Evolutionary conservation across 2,329 filamentous ascomycete genomes (phyloP), one percentile per base, ranked within the genome.

Genomic region (Dactylellina haptotyla): DNA sequence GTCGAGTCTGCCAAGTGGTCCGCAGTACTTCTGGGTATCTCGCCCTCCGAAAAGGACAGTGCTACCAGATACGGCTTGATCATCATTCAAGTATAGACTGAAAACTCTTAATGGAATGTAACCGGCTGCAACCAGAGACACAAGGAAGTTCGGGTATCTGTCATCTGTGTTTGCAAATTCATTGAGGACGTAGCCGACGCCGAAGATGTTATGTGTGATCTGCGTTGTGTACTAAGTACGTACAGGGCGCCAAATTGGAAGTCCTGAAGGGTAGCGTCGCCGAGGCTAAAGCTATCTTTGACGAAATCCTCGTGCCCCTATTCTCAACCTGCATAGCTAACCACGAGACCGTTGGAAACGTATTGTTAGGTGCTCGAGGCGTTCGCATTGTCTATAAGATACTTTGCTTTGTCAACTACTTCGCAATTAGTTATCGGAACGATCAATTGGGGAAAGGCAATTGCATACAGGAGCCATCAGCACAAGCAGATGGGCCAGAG

Each of bases 311-410:
- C 93, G 0, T 82, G 80, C 0, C 92, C 90, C 3, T 88, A 87
- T 0, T 90, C 90, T 48, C 91, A 91, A 81, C 97, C 93, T 41
- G 90, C 89, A 76, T 97, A 97, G 0, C 88, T 88, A 75, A 97
- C 96, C 82, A 94, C 93, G 83, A 97, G 97, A 72, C 88, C 84
- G 78, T 86, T 88, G 75, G 88, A 88, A 62, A 96, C 81, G 79
- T 89, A 92, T 32, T 84, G 78, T 80, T 93, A 94, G 1, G 92
- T 91, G 1, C 90, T 92, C 0, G 92, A 96, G 0, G 84, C 81
- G 79, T 90, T 89, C 41, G 90, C 85, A 45, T 82, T 80, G 80
- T 93, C 57, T 61, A 48, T 32, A 10, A 23, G 10, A 30, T 18
- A 45, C 18, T 30, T 46, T 20, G 4, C 26, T 43, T 45, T 18